Evolutionary conservation across 2,329 filamentous ascomycete genomes (phyloP), one percentile per base, ranked within the genome.

Genomic region (Ceratocystis albifundus): DNA sequence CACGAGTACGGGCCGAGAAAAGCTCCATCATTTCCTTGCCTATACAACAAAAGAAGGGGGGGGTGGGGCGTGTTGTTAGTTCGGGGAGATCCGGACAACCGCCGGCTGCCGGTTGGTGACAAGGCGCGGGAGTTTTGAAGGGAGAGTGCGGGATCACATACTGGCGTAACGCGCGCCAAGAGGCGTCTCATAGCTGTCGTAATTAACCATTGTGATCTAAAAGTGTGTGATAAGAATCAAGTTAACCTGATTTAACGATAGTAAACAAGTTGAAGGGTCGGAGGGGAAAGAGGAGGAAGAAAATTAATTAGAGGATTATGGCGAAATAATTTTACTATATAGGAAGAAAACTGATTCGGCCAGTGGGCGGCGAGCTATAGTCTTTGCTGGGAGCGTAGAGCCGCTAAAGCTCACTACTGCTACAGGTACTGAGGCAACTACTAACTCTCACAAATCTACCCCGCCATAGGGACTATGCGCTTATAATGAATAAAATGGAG

Each of bases 1-100:
- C 85, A 36, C 90, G 82, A 65, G 84, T 87, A 55, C 90, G 84
- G 68, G 87, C 84, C 71, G 86, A 87, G 80, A 96, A 96, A 69
- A 96, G 84, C 70, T 82, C 81, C 71, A 86, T 82, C 88, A 94
- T 92, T 76, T 88, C 88, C 69, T 75, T 74, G 71, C 64, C 64
- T 68, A 41, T 32, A 20, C 15, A 32, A 63, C 46, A 63, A 45
- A 30, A 28, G 44, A 36, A n/a, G 22, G 25, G 30, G 17, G 28
- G 30, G 59, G 59, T 22, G 30, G 17, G 28, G 30, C 32, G 59
- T 22, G 20, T 12, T 22, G 22, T 63, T 50, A 46, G 61, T 46
- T 41, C 44, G 61, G 46, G 25, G 61, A 63, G 46, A 63, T 50
- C 36, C 61, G 61, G 61, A 41, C 55, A 30, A 36, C 46, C 46